These are phyloP conservation scores for Hymenoscyphus linearis DNA, from an alignment of 2,329 filamentous ascomycete species.

Conservation along the genomic window DNA sequence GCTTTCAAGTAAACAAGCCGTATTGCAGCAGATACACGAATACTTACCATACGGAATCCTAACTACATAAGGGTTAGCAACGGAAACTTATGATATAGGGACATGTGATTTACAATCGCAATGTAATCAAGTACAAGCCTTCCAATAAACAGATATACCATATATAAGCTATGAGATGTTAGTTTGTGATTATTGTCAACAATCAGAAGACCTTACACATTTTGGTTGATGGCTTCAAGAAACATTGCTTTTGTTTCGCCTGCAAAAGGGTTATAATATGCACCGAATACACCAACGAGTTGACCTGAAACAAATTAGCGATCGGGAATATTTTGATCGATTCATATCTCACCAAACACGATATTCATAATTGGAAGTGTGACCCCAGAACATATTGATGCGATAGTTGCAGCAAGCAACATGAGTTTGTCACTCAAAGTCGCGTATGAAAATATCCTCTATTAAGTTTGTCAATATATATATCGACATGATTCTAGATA, in stretches of 20 bases:
- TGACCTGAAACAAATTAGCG: conserved; percentile 17
- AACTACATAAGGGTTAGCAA: conserved; percentile 12
- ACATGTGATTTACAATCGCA: conserved; percentile 42
- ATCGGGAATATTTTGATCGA: neutral
- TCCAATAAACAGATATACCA: conserved; percentile 52
- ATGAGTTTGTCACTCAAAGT: conserved; percentile 13
- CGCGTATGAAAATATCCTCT: conserved; percentile 24
- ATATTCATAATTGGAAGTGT: conserved; percentile 55
- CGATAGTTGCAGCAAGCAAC: conserved; percentile 35
- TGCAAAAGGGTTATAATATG: conserved; percentile 44
- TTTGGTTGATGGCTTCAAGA: conserved; percentile 42
- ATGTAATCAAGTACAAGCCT: conserved; percentile 50
- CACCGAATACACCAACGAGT: conserved; percentile 38
- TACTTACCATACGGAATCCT: conserved; percentile 54
- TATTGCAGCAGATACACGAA: conserved; percentile 53
- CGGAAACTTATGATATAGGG: neutral
- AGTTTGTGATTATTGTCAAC: neutral
- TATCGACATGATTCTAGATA: neutral
- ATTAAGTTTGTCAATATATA: neutral
- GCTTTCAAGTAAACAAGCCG: conserved; percentile 59
- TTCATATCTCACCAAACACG: conserved; percentile 43
- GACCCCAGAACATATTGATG: conserved; percentile 47
- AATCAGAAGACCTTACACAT: conserved; percentile 19
- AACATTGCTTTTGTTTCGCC: conserved; percentile 42
- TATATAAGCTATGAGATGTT: conserved; percentile 40